Conservation (phyloP, 768 basidiomycete species). For the Trametes punicea region DNA sequence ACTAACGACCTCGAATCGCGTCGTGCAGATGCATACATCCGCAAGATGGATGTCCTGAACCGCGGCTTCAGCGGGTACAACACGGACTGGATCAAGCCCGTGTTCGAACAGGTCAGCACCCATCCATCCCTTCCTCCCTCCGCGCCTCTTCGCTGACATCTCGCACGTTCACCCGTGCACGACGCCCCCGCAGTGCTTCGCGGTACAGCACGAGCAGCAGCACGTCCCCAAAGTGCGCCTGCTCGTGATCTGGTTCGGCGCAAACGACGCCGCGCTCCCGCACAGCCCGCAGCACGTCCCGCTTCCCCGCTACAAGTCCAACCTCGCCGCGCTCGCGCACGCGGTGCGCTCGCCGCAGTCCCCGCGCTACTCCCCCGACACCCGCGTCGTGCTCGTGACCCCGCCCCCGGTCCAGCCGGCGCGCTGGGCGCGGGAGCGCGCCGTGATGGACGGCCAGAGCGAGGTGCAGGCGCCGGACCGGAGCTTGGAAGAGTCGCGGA, state of each 20-base stretch:
- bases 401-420: conserved; percentile 81
- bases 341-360: conserved; percentile 63
- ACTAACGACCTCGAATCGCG: neutral
- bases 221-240: conserved; percentile 60
- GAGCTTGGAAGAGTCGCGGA: conserved; percentile 54
- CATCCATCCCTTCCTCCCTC: neutral
- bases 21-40: conserved; percentile 62
- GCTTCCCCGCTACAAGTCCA: conserved; percentile 55
- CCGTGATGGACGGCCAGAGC: conserved; percentile 32
- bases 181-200: conserved; percentile 49
- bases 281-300: conserved; percentile 79
- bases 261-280: conserved; percentile 76
- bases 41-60: conserved; percentile 84
- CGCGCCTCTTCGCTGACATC: neutral
- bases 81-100: conserved; percentile 79
- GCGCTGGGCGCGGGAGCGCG: conserved; percentile 50
- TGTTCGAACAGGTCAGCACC: conserved; percentile 63
- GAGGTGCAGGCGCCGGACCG: conserved; percentile 57
- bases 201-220: conserved; percentile 45
- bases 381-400: conserved; percentile 75
- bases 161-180: neutral
- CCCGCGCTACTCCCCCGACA: conserved; percentile 64
- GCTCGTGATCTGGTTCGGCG: conserved; percentile 85
- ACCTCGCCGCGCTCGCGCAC: conserved; percentile 59
- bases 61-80: conserved; percentile 85